These are phyloP conservation scores for Ambispora gerdemannii DNA, from an alignment of 192 early-diverging fungal genomes.

Conservation along the genomic window DNA sequence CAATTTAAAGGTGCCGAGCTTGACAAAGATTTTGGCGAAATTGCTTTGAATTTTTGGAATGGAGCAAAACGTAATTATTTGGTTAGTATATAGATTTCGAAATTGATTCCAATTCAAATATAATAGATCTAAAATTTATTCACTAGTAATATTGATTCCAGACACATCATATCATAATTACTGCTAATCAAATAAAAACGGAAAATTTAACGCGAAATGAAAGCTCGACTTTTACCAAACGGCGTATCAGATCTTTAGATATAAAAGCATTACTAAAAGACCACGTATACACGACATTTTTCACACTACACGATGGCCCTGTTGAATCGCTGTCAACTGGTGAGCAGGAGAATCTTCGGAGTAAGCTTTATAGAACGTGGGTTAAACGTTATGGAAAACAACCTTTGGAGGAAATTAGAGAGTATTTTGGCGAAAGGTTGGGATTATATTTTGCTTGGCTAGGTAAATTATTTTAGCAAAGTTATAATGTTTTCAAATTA, in stretches of 20 bases:
- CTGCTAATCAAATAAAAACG: conserved; percentile 24
- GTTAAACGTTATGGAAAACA: conserved; percentile 37
- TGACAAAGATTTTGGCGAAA: conserved; percentile 36
- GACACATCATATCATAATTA: conserved; percentile 14
- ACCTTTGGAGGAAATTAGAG: conserved; percentile 47
- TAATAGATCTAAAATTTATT: background rate
- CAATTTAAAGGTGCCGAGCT: conserved; percentile 38
- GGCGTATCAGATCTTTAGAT: conserved; percentile 37
- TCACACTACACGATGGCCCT: conserved; percentile 59
- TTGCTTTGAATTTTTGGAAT: conserved; percentile 40
- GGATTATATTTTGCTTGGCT: conserved; percentile 70
- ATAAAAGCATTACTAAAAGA: conserved; percentile 46
- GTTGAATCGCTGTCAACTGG: conserved; percentile 32
- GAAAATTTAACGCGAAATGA: conserved; percentile 31
- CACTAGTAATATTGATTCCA: background rate
- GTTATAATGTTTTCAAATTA: conserved; percentile 1
- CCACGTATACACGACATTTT: conserved; percentile 44
- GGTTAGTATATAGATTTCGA: conserved; percentile 37
- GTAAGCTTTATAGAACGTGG: conserved; percentile 46
- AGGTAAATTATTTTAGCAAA: conserved; percentile 28
- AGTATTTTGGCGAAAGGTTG: conserved; percentile 71
- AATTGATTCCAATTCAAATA: conserved; percentile 19
- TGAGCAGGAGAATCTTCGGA: conserved; percentile 37
- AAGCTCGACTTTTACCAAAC: conserved; percentile 25
- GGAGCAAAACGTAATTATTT: conserved; percentile 31